Evolutionary conservation across 495 filamentous ascomycete genomes (phyloP), one percentile per base, ranked within the genome.

Genomic region (Diplogelasinospora grovesii): DNA sequence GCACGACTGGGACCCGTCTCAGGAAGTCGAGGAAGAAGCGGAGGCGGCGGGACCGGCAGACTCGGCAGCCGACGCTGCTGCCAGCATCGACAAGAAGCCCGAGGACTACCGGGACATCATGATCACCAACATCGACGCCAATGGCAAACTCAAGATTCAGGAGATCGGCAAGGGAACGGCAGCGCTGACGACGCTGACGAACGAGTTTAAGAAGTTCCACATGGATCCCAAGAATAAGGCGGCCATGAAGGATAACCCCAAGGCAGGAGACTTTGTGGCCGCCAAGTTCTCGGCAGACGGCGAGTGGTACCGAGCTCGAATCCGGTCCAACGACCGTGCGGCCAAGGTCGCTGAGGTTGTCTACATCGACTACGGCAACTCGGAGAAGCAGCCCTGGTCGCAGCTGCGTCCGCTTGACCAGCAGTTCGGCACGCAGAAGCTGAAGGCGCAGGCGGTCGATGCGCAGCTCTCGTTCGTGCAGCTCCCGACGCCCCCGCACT

Each of bases 321-420:
- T 99, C 31, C 81, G 88, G 23, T 82, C 90, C 48, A 94, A 95
- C 63, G 92, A 99, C 61, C 88, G 92, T 45, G 75, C 85, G 24
- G 81, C 81, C 48, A 83, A 93, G 69, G 78, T 82, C 46, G 83
- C 88, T 8, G 89, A 97, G 63, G 80, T 99, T 4, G 60, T 89
- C 10, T 99, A 95, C 66, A 78, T 97, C 47, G 93, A 99, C 65
- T 99, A 90, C 61, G 93, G 93, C 45, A 97, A 99, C 72, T 81
- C 78, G 15, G 93, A 97, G 67, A 77, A 77, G 52, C 66, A 90
- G 24, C 80, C 88, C 3, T 97, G 88, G 86, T 77, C 78, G 8
- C 68, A 70, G 31, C 79, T 99, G 18, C 82, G 92, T 16, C 77
- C 89, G 20, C 73, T 97, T 21, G 73, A 73, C 34, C 79, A 85